Evolutionary conservation across 345 rosid genomes (phyloP).

Genomic region (Gossypium raimondii): DNA sequence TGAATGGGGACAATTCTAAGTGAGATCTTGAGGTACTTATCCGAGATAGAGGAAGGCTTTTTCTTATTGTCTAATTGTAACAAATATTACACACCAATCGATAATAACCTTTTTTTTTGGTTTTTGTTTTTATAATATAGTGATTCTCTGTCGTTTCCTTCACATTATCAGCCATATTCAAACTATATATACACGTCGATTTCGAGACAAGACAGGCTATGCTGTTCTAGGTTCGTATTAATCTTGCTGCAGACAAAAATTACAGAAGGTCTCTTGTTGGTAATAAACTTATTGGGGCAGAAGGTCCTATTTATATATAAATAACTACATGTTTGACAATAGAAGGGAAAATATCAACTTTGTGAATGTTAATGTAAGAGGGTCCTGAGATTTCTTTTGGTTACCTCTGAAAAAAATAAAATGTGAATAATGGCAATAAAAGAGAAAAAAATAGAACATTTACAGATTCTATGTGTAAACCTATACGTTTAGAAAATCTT

Average conservation of each 20-base stretch:
- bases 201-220: not conserved
- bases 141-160: not conserved
- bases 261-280: not conserved
- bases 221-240: not conserved
- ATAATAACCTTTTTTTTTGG: not conserved
- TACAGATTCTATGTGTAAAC: accelerated
- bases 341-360: not conserved
- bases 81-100: conserved; percentile 6
- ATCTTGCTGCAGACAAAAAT: conserved; percentile 1
- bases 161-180: not conserved
- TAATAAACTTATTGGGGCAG: not conserved
- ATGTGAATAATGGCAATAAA: no score
- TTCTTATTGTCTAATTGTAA: conserved; percentile 1
- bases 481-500: no score
- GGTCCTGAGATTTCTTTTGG: no score
- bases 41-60: conserved; percentile 14
- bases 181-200: not conserved
- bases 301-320: not conserved
- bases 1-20: conserved; percentile 78
- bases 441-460: no score
- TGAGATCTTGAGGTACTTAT: conserved; percentile 94
- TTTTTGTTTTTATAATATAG: not conserved
- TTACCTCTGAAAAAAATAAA: no score
- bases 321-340: not conserved
- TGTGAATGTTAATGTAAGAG: not conserved